phyloP scores from a whole-genome alignment of 1,284 basidiomycete species.

The Fomitiporia mediterranea region DNA sequence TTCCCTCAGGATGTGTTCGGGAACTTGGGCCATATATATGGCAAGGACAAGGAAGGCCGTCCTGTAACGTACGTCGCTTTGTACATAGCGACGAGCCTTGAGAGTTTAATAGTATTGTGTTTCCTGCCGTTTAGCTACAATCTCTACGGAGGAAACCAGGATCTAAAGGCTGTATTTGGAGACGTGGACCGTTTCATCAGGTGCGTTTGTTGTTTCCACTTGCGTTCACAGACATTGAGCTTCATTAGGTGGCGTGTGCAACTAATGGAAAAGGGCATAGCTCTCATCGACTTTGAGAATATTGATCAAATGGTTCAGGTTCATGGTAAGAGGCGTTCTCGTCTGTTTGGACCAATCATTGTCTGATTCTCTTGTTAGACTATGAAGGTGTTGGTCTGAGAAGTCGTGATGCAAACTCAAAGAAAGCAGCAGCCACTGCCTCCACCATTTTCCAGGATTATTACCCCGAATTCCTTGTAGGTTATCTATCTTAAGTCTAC shows the following conservation, averaged over 20 bases:
- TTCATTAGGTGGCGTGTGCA: constrained; percentile 64
- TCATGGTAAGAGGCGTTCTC: constrained; percentile 44
- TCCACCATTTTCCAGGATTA: constrained; percentile 65
- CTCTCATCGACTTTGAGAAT: constrained; percentile 62
- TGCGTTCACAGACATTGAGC: not conserved
- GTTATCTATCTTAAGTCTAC: constrained; percentile 25
- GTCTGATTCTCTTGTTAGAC: constrained; percentile 38
- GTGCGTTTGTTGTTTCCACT: constrained; percentile 31
- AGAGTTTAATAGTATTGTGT: not conserved
- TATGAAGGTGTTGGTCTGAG: constrained; percentile 66
- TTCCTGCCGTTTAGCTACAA: constrained; percentile 51
- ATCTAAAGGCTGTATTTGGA: constrained; percentile 62
- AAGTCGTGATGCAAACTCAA: constrained; percentile 67
- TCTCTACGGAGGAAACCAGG: constrained; percentile 62
- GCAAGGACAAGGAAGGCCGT: constrained; percentile 59
- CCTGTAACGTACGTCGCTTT: constrained; percentile 53
- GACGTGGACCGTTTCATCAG: constrained; percentile 69
- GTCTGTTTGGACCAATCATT: not conserved
- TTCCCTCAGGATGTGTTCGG: constrained; percentile 66
- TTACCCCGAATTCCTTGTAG: constrained; percentile 72
- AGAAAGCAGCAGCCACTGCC: constrained; percentile 67
- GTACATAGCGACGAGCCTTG: constrained; percentile 14
- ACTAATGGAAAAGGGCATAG: constrained; percentile 65
- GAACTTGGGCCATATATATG: constrained; percentile 56
- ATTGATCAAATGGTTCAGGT: constrained; percentile 73